Evolutionary conservation across 192 early-diverging fungal genomes (phyloP).

Genomic region (Backusella sp.): DNA sequence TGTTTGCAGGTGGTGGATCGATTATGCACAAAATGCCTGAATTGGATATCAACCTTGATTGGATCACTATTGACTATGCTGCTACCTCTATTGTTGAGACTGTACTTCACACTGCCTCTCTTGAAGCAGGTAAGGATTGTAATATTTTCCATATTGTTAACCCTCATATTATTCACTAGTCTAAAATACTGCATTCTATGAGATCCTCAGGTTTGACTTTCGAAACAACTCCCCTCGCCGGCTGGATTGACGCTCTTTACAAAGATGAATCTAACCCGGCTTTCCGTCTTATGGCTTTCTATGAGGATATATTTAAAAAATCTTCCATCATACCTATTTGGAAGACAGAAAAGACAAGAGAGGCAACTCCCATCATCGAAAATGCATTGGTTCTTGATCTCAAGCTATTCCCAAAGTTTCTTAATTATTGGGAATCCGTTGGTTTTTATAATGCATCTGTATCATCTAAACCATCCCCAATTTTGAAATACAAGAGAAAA

Average conservation of each 20-base stretch:
- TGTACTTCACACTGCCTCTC: background rate
- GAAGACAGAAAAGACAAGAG: background rate
- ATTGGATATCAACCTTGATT: slow-evolving; percentile 16
- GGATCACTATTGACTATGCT: slow-evolving; percentile 28
- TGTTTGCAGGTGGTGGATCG: slow-evolving; percentile 15
- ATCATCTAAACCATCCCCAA: background rate
- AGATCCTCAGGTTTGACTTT: slow-evolving; percentile 19
- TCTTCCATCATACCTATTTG: background rate
- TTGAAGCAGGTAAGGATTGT: background rate
- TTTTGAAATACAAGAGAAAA: too few relatives aligned
- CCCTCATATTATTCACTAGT: slow-evolving; percentile 18
- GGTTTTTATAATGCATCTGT: background rate
- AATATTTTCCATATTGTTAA: slow-evolving; percentile 29
- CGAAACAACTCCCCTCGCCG: background rate
- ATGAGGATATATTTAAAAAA: background rate
- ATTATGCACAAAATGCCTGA: background rate
- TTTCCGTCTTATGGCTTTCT: slow-evolving; percentile 13
- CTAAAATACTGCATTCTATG: slow-evolving; percentile 1
- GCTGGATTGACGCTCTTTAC: slow-evolving; percentile 16
- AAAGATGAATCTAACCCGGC: slow-evolving; percentile 24
- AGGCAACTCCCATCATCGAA: background rate
- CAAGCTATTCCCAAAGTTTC: background rate
- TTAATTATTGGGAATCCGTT: background rate
- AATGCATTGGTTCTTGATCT: background rate
- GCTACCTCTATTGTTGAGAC: slow-evolving; percentile 19